Evolutionary conservation across 805 yeast genomes (phyloP), one percentile per base, ranked within the genome.

Genomic region (Cyberlindnera subsufficiens): DNA sequence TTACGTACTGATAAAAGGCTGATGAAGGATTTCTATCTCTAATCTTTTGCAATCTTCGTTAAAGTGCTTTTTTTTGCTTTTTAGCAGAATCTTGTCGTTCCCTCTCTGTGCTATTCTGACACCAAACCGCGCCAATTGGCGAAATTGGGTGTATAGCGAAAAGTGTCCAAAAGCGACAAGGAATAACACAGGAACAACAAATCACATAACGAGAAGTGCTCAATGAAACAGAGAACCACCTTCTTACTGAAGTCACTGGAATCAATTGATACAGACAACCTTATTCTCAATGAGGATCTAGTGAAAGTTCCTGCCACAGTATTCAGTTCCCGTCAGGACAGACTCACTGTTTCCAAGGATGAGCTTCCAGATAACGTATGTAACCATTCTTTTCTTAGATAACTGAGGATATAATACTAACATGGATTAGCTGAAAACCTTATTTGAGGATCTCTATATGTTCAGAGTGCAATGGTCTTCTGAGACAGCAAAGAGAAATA

Each of bases 231-330:
- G 20, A 38, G 57, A 29, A 55, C 48, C 1, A 54, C 58, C 1
- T 38, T 54, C 29, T 44, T 46, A 9, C 39, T 55, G 22, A 35
- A 48, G 14, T 40, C 55, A 1, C 37, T 55, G 7, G 49, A 52
- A 18, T 25, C 52, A 5, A 52, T 55, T 17, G 58, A 51, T 37
- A 54, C 59, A 3, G 57, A 55, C 34, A 55, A 55, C 29, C 44
- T 49, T 3, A 31, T 49, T 4, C 43, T 55, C 19, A 40, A 46
- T 11, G 52, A 46, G 34, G 44, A 47, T 0, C 20, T 39, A 3
- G 45, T 55, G 22, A 40, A 39, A 8, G 32, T 54, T 9, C 59
- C 59, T 1, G 54, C 51, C 2, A 45, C 57, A 1, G 37, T 55
- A 19, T 49, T 47, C 38, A 39, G 19, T 5, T 35, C 38, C 3